Conservation (phyloP, 2,329 filamentous ascomycete species). For the Fusarium coffeatum region DNA sequence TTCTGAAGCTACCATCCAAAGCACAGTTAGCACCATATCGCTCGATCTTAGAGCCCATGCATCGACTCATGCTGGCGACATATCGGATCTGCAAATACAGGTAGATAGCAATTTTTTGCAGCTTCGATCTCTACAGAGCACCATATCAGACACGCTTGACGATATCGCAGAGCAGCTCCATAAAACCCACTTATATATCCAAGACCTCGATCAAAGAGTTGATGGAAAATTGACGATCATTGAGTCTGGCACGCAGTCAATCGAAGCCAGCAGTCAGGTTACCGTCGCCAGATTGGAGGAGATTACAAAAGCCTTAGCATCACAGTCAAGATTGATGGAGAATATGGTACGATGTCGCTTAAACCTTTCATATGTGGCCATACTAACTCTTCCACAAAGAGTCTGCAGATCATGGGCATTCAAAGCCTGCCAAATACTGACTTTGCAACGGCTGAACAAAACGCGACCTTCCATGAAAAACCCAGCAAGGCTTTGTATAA, state of each 20-base stretch:
- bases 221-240: neutral
- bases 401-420: rapidly evolving
- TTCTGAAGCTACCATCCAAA: rapidly evolving
- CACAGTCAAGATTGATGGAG: neutral
- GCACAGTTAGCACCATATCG: neutral
- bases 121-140: neutral
- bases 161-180: neutral
- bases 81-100: rapidly evolving
- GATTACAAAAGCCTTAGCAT: neutral
- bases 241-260: neutral
- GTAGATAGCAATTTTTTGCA: neutral
- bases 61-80: rapidly evolving
- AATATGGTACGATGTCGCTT: neutral
- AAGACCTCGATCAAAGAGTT: neutral
- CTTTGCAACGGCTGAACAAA: rapidly evolving
- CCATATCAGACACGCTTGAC: rapidly evolving
- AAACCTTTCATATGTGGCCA: rapidly evolving
- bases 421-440: rapidly evolving
- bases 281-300: neutral
- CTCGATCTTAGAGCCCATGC: neutral
- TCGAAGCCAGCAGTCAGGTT: rapidly evolving
- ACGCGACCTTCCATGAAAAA: rapidly evolving
- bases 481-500: rapidly evolving
- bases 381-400: neutral
- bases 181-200: rapidly evolving